Evolutionary conservation across 768 basidiomycete species (phyloP).

Genomic region (Paxillus ammoniavirescens): DNA sequence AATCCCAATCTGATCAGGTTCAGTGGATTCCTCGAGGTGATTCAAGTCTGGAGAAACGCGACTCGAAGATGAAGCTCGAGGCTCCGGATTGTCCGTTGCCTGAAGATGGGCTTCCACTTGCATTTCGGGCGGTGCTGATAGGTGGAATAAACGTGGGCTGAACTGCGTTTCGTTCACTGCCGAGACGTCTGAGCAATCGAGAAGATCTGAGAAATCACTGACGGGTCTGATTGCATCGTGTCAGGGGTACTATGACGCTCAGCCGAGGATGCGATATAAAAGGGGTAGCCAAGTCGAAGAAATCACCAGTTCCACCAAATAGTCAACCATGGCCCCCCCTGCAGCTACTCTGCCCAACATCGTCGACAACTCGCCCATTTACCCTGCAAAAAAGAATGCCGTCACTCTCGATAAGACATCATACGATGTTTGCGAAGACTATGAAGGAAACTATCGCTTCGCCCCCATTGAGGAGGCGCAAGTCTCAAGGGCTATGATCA

Average conservation of each 20-base stretch:
- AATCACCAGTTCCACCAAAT: neutral
- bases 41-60: too few species aligned
- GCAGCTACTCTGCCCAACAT: constrained; percentile 29
- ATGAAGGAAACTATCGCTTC: constrained; percentile 63
- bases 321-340: constrained; percentile 35
- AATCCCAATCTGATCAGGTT: too few species aligned
- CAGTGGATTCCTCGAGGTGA: too few species aligned
- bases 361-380: constrained; percentile 19
- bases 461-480: constrained; percentile 76
- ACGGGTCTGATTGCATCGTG: too few species aligned
- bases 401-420: constrained; percentile 5
- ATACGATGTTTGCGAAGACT: constrained; percentile 33
- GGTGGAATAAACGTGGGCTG: neutral
- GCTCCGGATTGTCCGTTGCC: too few species aligned
- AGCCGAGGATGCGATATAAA: neutral
- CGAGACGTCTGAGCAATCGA: neutral
- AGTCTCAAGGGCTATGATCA: constrained; percentile 76
- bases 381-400: constrained; percentile 24
- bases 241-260: neutral
- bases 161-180: neutral
- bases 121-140: neutral
- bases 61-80: too few species aligned
- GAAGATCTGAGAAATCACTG: neutral
- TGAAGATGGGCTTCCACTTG: neutral
- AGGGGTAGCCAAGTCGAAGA: neutral